Evolutionary conservation across 2,329 filamentous ascomycete genomes (phyloP).

Genomic region (Blastomyces silverae): DNA sequence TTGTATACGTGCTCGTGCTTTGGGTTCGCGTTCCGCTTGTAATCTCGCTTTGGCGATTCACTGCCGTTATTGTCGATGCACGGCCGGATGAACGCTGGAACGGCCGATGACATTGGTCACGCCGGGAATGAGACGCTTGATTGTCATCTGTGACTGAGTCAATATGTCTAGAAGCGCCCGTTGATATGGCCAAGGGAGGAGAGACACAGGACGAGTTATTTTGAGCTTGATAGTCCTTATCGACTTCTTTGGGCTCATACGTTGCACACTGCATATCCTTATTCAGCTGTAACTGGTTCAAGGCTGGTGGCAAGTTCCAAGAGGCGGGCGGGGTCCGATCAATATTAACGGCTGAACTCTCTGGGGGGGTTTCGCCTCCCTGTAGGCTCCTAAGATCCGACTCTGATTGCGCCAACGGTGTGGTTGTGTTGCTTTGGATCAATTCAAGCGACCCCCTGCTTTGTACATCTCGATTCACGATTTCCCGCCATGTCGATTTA

Average conservation of each 20-base stretch:
- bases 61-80: slow-evolving; percentile 31
- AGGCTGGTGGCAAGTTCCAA: background rate
- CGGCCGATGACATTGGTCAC: slow-evolving; percentile 26
- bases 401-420: slow-evolving; percentile 15
- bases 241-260: background rate
- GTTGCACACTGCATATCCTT: slow-evolving; percentile 9
- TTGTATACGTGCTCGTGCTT: slow-evolving; percentile 39
- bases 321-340: background rate
- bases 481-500: slow-evolving; percentile 57
- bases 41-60: slow-evolving; percentile 34
- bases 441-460: slow-evolving; percentile 2
- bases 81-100: slow-evolving; percentile 33
- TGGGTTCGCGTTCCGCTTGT: slow-evolving; percentile 32
- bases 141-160: slow-evolving; percentile 3
- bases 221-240: background rate
- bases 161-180: background rate
- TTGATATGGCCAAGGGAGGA: background rate
- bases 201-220: background rate
- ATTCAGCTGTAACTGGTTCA: background rate
- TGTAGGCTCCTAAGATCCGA: background rate
- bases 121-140: slow-evolving; percentile 3
- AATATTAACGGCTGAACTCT: background rate
- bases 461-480: slow-evolving; percentile 21
- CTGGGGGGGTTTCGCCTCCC: background rate
- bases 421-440: background rate